A percentile compares a stretch with the other conserved stretches of the same genome.
phyloP scores from a whole-genome alignment of 192 early-diverging fungal genomes.

The Entomortierella lignicola region DNA sequence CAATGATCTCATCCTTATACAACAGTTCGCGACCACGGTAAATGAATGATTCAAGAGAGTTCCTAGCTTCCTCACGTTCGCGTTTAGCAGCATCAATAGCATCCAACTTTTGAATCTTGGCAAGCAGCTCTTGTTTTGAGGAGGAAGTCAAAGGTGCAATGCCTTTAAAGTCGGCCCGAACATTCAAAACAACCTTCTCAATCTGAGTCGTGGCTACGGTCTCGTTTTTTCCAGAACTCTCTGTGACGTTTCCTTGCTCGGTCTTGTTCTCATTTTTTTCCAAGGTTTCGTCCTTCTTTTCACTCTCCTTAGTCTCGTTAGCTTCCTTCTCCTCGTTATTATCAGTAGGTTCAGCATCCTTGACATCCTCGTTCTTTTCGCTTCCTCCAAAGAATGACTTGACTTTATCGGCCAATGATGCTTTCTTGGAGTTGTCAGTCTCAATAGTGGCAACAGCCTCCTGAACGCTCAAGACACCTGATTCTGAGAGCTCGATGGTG shows the following conservation, averaged over 20 bases:
- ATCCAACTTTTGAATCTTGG: slow-evolving; percentile 51
- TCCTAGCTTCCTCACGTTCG: slow-evolving; percentile 84
- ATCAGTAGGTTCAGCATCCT: slow-evolving; percentile 45
- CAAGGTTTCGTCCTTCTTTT: slow-evolving; percentile 6
- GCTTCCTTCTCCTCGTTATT: slow-evolving; percentile 43
- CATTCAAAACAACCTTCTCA: slow-evolving; percentile 70
- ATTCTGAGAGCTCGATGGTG: slow-evolving; percentile 82
- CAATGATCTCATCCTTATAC: slow-evolving; percentile 76
- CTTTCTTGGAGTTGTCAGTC: slow-evolving; percentile 45
- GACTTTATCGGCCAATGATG: slow-evolving; percentile 62
- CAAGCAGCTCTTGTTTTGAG: slow-evolving; percentile 50
- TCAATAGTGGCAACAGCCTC: slow-evolving; percentile 68
- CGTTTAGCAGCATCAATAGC: slow-evolving; percentile 78
- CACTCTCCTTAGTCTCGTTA: slow-evolving; percentile 15
- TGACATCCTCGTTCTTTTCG: slow-evolving; percentile 59
- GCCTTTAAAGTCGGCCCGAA: slow-evolving; percentile 67
- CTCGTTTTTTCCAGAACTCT: slow-evolving; percentile 42
- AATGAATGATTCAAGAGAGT: slow-evolving; percentile 90
- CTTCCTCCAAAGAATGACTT: slow-evolving; percentile 73
- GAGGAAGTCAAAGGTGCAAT: slow-evolving; percentile 62
- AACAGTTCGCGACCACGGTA: slow-evolving; percentile 88
- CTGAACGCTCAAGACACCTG: slow-evolving; percentile 76
- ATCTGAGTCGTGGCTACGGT: slow-evolving; percentile 41
- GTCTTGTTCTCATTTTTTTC: slow-evolving; percentile 31
- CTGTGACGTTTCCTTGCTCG: slow-evolving; percentile 28